A percentile compares a stretch with the other conserved stretches of the same genome.
These are phyloP conservation scores for Phytophthora idaei DNA, from an alignment of 352 stramenopile species.

Conservation along the genomic window DNA sequence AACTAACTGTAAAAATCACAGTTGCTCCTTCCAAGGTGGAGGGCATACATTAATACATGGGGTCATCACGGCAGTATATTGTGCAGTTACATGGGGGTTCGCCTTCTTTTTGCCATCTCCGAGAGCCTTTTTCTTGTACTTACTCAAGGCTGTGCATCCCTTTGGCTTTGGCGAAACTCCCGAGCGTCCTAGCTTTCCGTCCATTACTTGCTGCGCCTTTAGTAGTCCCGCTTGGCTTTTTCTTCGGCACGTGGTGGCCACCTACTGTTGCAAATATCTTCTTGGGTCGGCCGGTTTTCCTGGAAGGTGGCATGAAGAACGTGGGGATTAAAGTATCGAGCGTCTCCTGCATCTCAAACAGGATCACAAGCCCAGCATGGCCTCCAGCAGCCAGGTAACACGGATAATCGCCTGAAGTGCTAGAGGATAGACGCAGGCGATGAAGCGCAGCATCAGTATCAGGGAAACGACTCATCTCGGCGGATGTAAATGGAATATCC, in stretches of 20 bases:
- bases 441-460: slow-evolving; percentile 68
- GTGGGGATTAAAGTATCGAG: slow-evolving; percentile 61
- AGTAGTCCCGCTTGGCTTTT: slow-evolving; percentile 22
- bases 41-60: no score
- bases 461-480: no score
- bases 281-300: slow-evolving; percentile 63
- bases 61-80: no score
- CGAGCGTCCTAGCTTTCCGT: slow-evolving; percentile 42
- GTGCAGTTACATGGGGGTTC: background rate
- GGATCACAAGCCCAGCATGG: slow-evolving; percentile 74
- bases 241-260: slow-evolving; percentile 13
- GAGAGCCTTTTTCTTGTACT: slow-evolving; percentile 43
- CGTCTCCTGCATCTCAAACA: slow-evolving; percentile 69
- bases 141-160: slow-evolving; percentile 40
- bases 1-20: no score
- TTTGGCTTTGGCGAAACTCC: slow-evolving; percentile 46
- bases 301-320: slow-evolving; percentile 54
- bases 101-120: slow-evolving; percentile 31
- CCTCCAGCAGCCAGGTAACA: slow-evolving; percentile 71
- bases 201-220: slow-evolving; percentile 10
- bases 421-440: slow-evolving; percentile 61
- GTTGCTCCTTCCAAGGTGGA: no score
- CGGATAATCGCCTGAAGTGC: slow-evolving; percentile 44
- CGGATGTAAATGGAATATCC: no score
- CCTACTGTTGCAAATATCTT: slow-evolving; percentile 37